A percentile compares a stretch with the other conserved stretches of the same genome.
Conservation (phyloP, 140 eudicot genomes). For the Bidens hawaiensis region DNA sequence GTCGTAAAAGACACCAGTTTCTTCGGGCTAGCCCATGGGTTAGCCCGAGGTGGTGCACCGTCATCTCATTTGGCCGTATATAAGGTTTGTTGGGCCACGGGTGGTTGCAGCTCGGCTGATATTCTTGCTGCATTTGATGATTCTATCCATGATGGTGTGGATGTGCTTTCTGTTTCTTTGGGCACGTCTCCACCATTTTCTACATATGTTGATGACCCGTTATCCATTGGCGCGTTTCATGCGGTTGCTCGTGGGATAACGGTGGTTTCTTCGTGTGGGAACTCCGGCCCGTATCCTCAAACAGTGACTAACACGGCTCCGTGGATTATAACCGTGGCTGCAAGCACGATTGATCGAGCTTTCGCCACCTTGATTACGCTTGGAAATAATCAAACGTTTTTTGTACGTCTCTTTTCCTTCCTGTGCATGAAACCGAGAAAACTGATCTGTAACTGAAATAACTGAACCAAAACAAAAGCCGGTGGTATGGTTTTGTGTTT, state of each 20-base stretch:
- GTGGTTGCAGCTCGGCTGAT: constrained; percentile 50
- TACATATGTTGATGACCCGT: constrained; percentile 28
- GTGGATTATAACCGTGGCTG: constrained; percentile 56
- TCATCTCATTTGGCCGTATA: constrained; percentile 47
- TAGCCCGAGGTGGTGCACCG: constrained; percentile 56
- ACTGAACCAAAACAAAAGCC: too few relatives aligned
- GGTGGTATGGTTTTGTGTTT: too few relatives aligned
- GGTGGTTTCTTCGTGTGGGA: constrained; percentile 51
- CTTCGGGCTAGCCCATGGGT: constrained; percentile 37
- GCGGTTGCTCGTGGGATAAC: constrained; percentile 49
- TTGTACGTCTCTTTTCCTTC: constrained; percentile 25
- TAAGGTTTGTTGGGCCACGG: constrained; percentile 55
- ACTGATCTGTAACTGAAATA: too few relatives aligned
- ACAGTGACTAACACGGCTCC: constrained; percentile 55
- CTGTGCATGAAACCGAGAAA: too few relatives aligned
- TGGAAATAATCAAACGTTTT: constrained; percentile 42
- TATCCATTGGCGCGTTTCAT: constrained; percentile 44
- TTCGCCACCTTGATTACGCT: constrained; percentile 38
- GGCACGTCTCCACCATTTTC: constrained; percentile 32
- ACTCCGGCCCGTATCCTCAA: constrained; percentile 43
- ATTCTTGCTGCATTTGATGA: constrained; percentile 57
- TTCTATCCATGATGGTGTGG: constrained; percentile 49
- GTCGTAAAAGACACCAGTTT: constrained; percentile 28
- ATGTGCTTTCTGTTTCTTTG: constrained; percentile 48
- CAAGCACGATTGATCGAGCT: constrained; percentile 45